A percentile compares a stretch with the other conserved stretches of the same genome.
phyloP scores from a whole-genome alignment of 306 rosid genomes.

The Rubus idaeus region DNA sequence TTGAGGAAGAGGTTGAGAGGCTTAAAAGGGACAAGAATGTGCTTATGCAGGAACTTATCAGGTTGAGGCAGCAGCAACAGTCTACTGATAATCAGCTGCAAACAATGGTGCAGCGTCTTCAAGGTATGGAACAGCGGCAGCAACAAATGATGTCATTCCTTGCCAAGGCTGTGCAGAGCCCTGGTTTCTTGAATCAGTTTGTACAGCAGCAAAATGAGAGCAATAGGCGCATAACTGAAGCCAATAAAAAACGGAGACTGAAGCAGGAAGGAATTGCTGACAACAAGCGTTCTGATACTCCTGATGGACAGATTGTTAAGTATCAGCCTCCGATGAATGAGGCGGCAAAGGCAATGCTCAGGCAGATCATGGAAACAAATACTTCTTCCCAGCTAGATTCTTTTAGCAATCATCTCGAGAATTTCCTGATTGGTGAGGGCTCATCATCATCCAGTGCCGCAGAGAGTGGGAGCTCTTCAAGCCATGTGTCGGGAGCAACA shows the following conservation, averaged over 20 bases:
- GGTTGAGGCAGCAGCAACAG: constrained; percentile 98
- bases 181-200: constrained; percentile 91
- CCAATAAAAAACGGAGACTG: constrained; percentile 82
- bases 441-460: constrained; percentile 49
- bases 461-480: constrained; percentile 65
- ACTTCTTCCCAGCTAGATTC: constrained; percentile 56
- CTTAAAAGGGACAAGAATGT: constrained; percentile 98
- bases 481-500: constrained; percentile 61
- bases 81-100: constrained; percentile 90
- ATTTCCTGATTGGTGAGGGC: constrained; percentile 55
- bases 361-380: constrained; percentile 73
- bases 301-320: constrained; percentile 86
- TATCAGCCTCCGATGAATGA: constrained; percentile 80
- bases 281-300: constrained; percentile 41
- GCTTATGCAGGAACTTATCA: constrained; percentile 95
- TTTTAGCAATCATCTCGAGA: constrained; percentile 41
- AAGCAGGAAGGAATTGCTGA: constrained; percentile 71
- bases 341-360: constrained; percentile 74
- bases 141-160: constrained; percentile 99
- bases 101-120: constrained; percentile 90
- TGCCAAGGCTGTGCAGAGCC: constrained; percentile 96
- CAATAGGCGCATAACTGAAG: constrained; percentile 73
- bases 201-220: constrained; percentile 91
- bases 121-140: constrained; percentile 97
- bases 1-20: constrained; percentile 95